Conservation (phyloP, 1,139 yeast species). For the Yamadazyma dendronema region DNA sequence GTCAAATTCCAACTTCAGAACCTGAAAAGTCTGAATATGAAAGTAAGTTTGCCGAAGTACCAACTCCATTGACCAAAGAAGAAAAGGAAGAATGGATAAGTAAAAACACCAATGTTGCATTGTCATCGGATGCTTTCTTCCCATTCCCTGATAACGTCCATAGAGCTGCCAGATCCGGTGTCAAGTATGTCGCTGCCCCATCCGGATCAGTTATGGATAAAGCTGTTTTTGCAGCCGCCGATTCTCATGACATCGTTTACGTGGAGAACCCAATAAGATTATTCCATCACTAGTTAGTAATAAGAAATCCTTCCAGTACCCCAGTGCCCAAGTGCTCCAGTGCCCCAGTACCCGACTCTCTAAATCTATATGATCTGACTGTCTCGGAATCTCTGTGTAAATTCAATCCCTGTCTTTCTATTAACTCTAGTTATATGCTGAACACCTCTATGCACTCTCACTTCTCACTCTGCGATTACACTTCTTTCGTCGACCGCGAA, state of each 20-base stretch:
- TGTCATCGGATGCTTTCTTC: conserved; percentile 97
- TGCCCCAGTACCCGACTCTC: no score
- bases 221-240: conserved; percentile 95
- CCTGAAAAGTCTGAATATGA: conserved; percentile 94
- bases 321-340: no score
- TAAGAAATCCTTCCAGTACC: no score
- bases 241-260: conserved; percentile 80
- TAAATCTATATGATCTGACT: no score
- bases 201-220: conserved; percentile 97
- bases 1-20: conserved; percentile 86
- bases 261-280: conserved; percentile 95
- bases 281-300: conserved; percentile 78
- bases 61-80: conserved; percentile 74
- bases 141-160: conserved; percentile 99
- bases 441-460: no score
- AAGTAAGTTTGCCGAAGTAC: conserved; percentile 79
- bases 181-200: conserved; percentile 93
- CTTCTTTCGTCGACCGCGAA: no score
- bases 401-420: no score
- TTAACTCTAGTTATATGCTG: no score
- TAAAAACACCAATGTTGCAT: conserved; percentile 79
- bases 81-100: conserved; percentile 88
- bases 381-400: no score
- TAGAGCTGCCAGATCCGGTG: conserved; percentile 96
- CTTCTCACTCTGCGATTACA: no score